These are phyloP conservation scores for Sphaerobolus stellatus DNA, from an alignment of 1,284 basidiomycete genomes.

Conservation along the genomic window DNA sequence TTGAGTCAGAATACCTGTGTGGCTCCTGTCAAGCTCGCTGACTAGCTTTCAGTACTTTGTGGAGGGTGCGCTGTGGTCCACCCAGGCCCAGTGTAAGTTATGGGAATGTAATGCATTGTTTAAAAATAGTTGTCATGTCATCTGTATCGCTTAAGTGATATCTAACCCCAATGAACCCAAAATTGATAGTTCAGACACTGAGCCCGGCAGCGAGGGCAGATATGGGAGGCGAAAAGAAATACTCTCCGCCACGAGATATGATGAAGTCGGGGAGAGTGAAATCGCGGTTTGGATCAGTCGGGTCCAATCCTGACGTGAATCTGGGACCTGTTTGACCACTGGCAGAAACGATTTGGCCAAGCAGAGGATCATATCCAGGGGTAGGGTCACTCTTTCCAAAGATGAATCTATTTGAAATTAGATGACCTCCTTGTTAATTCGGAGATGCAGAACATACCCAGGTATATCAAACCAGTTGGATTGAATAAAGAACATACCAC, in stretches of 20 bases:
- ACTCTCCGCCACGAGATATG: background rate
- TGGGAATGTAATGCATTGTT: too few species aligned
- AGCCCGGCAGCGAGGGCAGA: background rate
- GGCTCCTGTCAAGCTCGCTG: too few species aligned
- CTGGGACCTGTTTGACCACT: slow-evolving; percentile 22
- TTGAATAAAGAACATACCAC: slow-evolving; percentile 19
- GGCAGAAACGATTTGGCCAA: slow-evolving; percentile 9
- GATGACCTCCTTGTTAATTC: slow-evolving; percentile 24
- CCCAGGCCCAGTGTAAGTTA: too few species aligned
- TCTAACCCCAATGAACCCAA: too few species aligned
- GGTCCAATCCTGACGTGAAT: slow-evolving; percentile 3
- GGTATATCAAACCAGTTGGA: slow-evolving; percentile 15
- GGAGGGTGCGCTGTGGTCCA: too few species aligned
- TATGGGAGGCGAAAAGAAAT: background rate
- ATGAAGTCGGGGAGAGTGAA: background rate
- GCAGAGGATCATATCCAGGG: slow-evolving; percentile 16
- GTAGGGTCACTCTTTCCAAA: slow-evolving; percentile 1
- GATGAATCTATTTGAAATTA: slow-evolving; percentile 1
- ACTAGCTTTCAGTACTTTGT: too few species aligned
- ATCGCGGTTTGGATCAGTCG: background rate
- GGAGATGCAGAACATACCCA: background rate
- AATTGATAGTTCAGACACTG: too few species aligned
- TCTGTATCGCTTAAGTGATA: too few species aligned
- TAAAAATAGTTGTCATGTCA: too few species aligned
- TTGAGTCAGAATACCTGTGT: too few species aligned